Evolutionary conservation across 345 rosid species (phyloP), one percentile per base, ranked within the genome.

Genomic region (Arabis hirsuta): DNA sequence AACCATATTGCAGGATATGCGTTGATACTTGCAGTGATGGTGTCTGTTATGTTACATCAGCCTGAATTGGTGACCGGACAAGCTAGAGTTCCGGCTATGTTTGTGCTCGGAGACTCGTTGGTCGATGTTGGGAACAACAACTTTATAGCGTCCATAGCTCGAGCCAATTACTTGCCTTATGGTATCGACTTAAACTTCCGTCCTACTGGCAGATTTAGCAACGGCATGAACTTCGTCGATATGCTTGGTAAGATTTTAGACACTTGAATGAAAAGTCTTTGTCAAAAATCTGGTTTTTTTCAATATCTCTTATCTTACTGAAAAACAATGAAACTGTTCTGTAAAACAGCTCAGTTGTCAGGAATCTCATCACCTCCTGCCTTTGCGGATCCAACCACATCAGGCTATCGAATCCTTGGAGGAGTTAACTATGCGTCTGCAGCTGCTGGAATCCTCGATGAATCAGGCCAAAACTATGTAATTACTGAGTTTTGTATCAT

Each of bases 361-460:
- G 94, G 92, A 27, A 69, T 90, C 42, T 81, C 92, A 2, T 74
- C 84, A 48, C 96, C 94, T 45, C 82, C 81, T 11, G 54, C 91
- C 24, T 89, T 79, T 71, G 87, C 96, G 3, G 86, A 90, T 79
- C 92, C 96, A 12, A 76, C 65, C 55, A 79, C 97, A 14, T 10
- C 39, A 14, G 98, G 94, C 55, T 44, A 27, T 11, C 83, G 81
- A 78, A 36, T 90, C 14, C 84, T 91, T 4, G 80, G 80, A 56
- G 99, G 97, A 32, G 82, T 91, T 53, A 90, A 95, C 73, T 87
- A 88, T 47, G 96, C 99, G 5, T 91, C 97, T 13, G 97, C 96
- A 10, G 97, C 96, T 27, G 97, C 88, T 2, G 99, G 99, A 24
- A 88, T 95, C 53, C 96, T 95, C 26, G 93, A 91, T 24, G 87